Evolutionary conservation across 164 flowering plant genomes (phyloP), one percentile per base, ranked within the genome.

Genomic region (Echeveria elegans): DNA sequence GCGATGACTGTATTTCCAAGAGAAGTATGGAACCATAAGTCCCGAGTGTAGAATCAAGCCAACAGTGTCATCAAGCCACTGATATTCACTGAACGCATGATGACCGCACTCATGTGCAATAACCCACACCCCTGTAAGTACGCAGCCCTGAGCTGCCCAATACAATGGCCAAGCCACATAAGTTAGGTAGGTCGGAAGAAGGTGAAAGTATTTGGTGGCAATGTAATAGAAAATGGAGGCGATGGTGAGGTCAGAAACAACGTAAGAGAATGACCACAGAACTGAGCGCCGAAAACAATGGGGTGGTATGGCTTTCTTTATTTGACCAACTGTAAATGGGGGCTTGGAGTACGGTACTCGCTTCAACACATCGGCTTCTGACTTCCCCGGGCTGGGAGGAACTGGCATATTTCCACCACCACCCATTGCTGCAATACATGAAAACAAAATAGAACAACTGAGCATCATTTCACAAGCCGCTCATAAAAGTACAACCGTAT

Each of bases 61-160:
- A 30, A 90, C 92, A 0, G 82, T 76, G 86, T 90, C 94, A 64
- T 90, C 90, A 4, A 90, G 85, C 90, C 83, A 86, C n/a, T 86
- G 87, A 75, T 88, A 81, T 73, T 88, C 88, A 65, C 88, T 83
- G 80, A 90, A 88, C 63, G 96, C 92, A 48, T 88, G 96, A 78
- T 90, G 94, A 67, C 96, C 96, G 50, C 96, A 90, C 68, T 88
- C 94, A 40, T 90, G 97, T 28, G 97, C 97, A n/a, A 90, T 72
- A 66, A 90, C 97, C 97, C 97, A 90, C 50, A 90, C 81, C 0
- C 92, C 94, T 7, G 94, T 88, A 23, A 84, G 78, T 59, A 85
- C 73, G 52, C 92, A 82, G 58, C 97, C 94, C 65, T 90, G 97
- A 62, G 73, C 18, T 18, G 62, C 76, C 86, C 92, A 75, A 71